Base-by-base conservation (phyloP, 768 basidiomycete genomes). In the Tylopilus intermedius region DNA sequence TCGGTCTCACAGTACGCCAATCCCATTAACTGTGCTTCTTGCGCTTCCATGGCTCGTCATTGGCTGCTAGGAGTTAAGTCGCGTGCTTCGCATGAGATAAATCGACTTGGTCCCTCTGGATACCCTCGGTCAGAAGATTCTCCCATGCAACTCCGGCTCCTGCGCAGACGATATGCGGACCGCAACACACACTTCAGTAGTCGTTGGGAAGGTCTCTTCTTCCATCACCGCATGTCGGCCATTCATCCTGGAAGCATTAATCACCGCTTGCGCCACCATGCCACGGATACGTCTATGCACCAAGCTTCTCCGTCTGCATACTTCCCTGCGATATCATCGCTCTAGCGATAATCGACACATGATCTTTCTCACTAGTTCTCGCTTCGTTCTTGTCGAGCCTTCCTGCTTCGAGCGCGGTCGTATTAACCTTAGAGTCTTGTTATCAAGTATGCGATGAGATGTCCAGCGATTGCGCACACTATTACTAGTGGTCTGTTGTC, bases 301-400 rank as follows among this genome's bases (percentile, higher is more conserved):
- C 35, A 52, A 44, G 29, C 62, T 59, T 65, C 65, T 62, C 59
- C 48, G 59, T 54, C 45, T 54, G 53, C 18, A 40, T 48, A 47
- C 57, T 65, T 65, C 51, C 51, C 44, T 65, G 63, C 63, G 63
- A 64, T 35, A 61, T 59, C 55, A 66, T 67, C 65, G 63, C 63
- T 55, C 46, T 37, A 60, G 44, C 39, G 41, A 32, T 37, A 33
- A 47, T 52, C 43, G 49, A 58, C 51, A 43, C 56, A 51, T 35
- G 40, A 48, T 43, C 30, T 43, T 52, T 54, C 53, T 44, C 39
- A 15, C 24, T 51, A 47, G 44, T 18, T 18, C 18, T 18, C 18
- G 18, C 52, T 54, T 48, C 52, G 52, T 49, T 64, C 50, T 50
- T 54, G 62, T 54, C 59, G 58, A 54, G 45, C 53, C 37, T 22